Conservation (phyloP, 108 stramenopile genomes). For the Skeletonema grethae region DNA sequence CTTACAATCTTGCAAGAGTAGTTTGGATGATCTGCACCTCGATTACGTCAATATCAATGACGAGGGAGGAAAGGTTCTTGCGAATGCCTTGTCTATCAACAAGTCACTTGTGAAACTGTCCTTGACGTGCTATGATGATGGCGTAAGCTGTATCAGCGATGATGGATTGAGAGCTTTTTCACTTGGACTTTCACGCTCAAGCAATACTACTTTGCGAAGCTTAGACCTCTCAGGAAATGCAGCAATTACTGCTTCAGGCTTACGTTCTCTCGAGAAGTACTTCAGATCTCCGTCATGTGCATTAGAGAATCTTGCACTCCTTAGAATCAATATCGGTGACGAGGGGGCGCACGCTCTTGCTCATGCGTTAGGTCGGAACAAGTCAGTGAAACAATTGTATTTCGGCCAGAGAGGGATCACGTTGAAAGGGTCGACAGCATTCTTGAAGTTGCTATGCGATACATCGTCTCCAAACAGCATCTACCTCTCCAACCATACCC, state of each 20-base stretch:
- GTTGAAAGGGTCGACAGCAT: not conserved
- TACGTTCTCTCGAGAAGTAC: not conserved
- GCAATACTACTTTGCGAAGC: not conserved
- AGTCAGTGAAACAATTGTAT: not conserved
- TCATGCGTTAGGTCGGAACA: not conserved
- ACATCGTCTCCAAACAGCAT: not conserved
- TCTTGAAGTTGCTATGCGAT: not conserved
- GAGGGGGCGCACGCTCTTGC: not conserved
- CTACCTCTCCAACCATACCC: not conserved
- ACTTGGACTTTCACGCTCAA: not conserved
- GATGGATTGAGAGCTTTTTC: not conserved
- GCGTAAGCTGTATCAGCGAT: not conserved
- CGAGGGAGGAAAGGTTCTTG: not conserved
- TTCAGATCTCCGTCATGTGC: not conserved
- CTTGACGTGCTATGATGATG: not conserved
- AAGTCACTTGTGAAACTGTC: not conserved
- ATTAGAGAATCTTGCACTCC: not conserved
- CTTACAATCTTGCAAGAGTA: not conserved
- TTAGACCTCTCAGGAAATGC: not conserved
- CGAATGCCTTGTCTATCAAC: not conserved
- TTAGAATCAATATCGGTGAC: not conserved
- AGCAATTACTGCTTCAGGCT: not conserved
- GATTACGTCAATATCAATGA: not conserved
- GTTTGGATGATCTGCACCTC: not conserved
- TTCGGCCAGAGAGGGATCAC: not conserved